Conservation (phyloP, 2,329 filamentous ascomycete genomes). For the Fonsecaea erecta region DNA sequence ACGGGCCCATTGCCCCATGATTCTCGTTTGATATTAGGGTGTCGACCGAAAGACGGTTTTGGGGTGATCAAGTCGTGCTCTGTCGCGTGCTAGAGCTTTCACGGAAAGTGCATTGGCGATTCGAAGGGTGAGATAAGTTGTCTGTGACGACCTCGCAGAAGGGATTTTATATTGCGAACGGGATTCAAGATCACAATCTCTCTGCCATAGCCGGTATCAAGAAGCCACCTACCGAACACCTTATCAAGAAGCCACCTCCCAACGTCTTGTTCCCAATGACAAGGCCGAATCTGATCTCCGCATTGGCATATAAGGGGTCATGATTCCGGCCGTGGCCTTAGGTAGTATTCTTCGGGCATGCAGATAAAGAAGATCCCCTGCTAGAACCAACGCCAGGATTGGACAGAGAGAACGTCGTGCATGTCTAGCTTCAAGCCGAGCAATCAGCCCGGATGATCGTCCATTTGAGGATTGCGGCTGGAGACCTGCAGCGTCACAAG, state of each 20-base stretch:
- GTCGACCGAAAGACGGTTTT: neutral
- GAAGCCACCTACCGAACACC: neutral
- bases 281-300: conserved; percentile 13
- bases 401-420: neutral
- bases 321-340: neutral
- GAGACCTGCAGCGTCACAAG: conserved; percentile 3
- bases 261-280: neutral
- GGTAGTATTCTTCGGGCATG: neutral
- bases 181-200: neutral
- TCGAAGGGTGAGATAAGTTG: neutral
- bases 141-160: neutral
- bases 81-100: neutral
- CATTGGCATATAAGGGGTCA: neutral
- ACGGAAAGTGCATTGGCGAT: neutral
- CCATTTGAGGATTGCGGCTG: neutral
- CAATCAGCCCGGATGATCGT: conserved; percentile 1
- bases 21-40: neutral
- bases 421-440: conserved; percentile 8
- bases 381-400: neutral
- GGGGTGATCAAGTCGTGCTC: neutral
- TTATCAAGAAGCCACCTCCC: neutral
- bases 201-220: neutral
- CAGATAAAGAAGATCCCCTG: conserved; percentile 5
- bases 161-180: neutral
- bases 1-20: conserved; percentile 11